Evolutionary conservation across 179 eudicot species (phyloP), one percentile per base, ranked within the genome.

Genomic region (Pouteria campechiana): DNA sequence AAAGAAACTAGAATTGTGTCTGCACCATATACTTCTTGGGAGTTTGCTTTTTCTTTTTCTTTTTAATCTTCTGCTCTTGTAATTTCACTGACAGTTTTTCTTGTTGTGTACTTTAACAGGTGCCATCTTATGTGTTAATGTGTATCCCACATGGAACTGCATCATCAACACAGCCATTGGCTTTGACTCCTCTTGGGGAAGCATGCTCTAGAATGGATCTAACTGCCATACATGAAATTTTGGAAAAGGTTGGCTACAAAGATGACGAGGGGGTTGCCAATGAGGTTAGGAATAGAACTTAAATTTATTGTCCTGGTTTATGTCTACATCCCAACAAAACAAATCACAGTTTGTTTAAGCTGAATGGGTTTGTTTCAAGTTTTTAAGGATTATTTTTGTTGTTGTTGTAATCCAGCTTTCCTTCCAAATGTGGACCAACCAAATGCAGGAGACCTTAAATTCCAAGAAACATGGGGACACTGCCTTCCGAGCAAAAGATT

Each of bases 201-300:
- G 87, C 95, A 50, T 84, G 92, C 70, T 70, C 77, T 10, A 81
- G 83, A 61, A 44, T 65, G 40, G 95, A 84, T 75, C 78, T 81
- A 20, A 78, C 87, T 9, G 86, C 95, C 56, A 72, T 84, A 46
- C 92, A 84, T 61, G 87, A 84, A 54, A 77, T 84, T 32, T 46
- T 84, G 58, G 95, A 74, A 43, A 77, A 72, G 43, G 47, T 52
- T 31, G 92, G 95, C 32, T 84, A 84, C 67, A 73, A 66, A 68
- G 95, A 81, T 25, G 87, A 81, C 17, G 87, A 81, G 59, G 86
- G 81, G 41, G 59, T 75, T 46, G 83, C 78, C 19, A 70, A 78
- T 55, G 83, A 77, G 93, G 93, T 82, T 36, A 56, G 19, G 41
- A 36, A 9, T 20, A 28, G 41, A 14, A 29, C 13, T 7, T 34